phyloP scores from a whole-genome alignment of 1,284 basidiomycete species.

The Naganishia liquefaciens region DNA sequence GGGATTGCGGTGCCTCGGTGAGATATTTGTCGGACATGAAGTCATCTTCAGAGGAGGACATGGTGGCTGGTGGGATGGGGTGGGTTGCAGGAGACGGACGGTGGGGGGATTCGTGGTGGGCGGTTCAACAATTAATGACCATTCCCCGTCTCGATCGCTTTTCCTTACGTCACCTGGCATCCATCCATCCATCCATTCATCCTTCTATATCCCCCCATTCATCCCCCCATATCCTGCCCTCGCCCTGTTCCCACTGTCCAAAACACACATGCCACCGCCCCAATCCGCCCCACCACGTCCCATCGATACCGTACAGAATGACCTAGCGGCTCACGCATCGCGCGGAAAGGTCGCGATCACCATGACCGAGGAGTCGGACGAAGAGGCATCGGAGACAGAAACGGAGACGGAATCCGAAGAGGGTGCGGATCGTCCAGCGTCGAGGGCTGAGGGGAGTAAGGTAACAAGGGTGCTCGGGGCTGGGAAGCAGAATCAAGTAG shows the following conservation, averaged over 20 bases:
- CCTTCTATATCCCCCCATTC: conserved; percentile 82
- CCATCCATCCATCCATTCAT: conserved; percentile 64
- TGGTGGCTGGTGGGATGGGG: conserved; percentile 18
- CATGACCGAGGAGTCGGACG: not conserved
- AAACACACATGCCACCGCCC: not conserved
- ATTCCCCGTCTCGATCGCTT: conserved; percentile 18
- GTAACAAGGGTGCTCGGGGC: not conserved
- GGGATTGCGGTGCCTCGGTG: conserved; percentile 35
- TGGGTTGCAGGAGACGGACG: not conserved
- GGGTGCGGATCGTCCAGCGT: not conserved
- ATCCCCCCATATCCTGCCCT: conserved; percentile 40
- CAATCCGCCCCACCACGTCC: conserved; percentile 36
- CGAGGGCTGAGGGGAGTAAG: not conserved
- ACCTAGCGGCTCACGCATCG: conserved; percentile 56
- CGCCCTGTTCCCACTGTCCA: not conserved
- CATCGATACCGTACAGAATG: conserved; percentile 38
- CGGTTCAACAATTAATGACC: too few relatives aligned
- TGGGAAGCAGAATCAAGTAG: too few relatives aligned
- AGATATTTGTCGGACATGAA: conserved; percentile 56
- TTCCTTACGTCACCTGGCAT: conserved; percentile 13
- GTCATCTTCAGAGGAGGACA: conserved; percentile 50
- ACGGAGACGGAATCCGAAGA: not conserved
- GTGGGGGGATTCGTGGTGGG: too few relatives aligned
- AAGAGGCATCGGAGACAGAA: not conserved
- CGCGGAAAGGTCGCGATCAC: conserved; percentile 43